Evolutionary conservation across 2,329 filamentous ascomycete genomes (phyloP), one percentile per base, ranked within the genome.

Genomic region (Epichloe sylvatica): DNA sequence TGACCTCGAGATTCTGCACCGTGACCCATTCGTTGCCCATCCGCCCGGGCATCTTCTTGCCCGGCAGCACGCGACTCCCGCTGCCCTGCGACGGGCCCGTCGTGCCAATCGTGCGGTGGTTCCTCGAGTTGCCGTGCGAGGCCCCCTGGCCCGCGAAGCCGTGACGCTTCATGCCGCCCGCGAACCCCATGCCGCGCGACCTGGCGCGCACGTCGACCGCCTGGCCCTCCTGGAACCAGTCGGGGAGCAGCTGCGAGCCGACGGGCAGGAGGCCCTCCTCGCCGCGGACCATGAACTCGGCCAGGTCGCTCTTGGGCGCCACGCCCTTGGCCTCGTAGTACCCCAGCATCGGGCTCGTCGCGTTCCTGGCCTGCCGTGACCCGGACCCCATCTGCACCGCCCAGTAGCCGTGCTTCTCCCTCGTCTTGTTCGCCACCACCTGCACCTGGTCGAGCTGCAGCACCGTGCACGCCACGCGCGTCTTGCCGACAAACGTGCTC

Each of bases 151-250:
- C 92, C 33, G 73, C 67, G 68, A 92, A 97, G 35, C 89, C 89
- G 71, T 91, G 86, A 58, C 86, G 78, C 80, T 98, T 98, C 92
- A 98, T 98, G 57, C 87, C 92, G 77, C 92, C 92, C 9, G 85
- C 87, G 65, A 96, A 98, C 7, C 92, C 92, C 78, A 88, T 91
- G 48, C 92, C 92, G 63, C 86, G 80, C 58, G 81, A 84, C 62
- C 84, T 80, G 45, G 81, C 83, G 60, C 83, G 77, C 49, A 88
- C 82, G 70, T 98, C 92, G 52, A 98, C 84, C 67, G 81, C 94
- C 70, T 96, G 89, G 17, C 92, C 92, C 62, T 83, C 78, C 59
- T 83, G 76, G 70, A 97, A 97, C 86, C 92, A 94, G 61, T 86
- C 82, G n/a, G 92, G 87, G 53, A 78, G 76, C 56, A 98, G 78